phyloP scores from a whole-genome alignment of 345 rosid species.

The Dimocarpus longan region DNA sequence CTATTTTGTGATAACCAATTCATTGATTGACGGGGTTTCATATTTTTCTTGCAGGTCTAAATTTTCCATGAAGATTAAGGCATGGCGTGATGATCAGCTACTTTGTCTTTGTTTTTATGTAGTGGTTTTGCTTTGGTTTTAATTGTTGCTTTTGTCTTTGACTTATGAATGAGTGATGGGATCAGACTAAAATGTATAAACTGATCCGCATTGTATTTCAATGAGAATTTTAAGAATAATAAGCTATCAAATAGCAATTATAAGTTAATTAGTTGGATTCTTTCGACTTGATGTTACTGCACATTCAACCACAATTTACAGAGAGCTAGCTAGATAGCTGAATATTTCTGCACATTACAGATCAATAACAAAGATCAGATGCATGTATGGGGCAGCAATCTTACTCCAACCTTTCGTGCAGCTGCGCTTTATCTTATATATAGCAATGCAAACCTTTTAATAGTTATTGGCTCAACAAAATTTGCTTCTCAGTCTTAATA shows the following conservation, averaged over 20 bases:
- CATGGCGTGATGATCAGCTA: not conserved
- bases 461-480: too few relatives aligned
- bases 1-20: not conserved
- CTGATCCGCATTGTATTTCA: not conserved
- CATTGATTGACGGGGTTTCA: not conserved
- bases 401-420: too few relatives aligned
- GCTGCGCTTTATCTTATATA: too few relatives aligned
- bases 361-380: too few relatives aligned
- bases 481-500: too few relatives aligned
- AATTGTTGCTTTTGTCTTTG: not conserved
- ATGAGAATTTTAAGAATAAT: not conserved
- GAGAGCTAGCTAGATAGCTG: too few relatives aligned
- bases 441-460: too few relatives aligned
- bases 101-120: not conserved
- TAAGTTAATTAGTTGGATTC: too few relatives aligned
- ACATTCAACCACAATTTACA: too few relatives aligned
- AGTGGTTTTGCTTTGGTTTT: not conserved
- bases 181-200: not conserved
- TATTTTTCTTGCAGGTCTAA: not conserved
- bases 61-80: constrained; percentile 6
- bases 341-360: too few relatives aligned
- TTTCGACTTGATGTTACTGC: too few relatives aligned
- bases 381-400: too few relatives aligned
- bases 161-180: not conserved
- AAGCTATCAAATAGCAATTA: not conserved